phyloP scores from a whole-genome alignment of 768 basidiomycete genomes.

The Suillus plorans region DNA sequence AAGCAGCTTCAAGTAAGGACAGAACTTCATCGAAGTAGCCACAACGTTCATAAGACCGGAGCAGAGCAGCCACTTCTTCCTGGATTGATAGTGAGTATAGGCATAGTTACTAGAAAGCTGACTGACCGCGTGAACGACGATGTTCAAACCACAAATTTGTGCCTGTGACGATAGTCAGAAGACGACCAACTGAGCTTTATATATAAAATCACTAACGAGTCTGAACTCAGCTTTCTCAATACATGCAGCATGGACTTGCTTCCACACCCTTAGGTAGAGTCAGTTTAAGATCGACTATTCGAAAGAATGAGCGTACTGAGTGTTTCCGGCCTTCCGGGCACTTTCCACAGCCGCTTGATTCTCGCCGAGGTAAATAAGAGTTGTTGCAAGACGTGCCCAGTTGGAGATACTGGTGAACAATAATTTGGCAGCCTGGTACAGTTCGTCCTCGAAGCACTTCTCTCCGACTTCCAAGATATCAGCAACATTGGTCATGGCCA shows the following conservation, averaged over 20 bases:
- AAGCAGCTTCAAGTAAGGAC: conserved; percentile 86
- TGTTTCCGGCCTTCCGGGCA: conserved; percentile 98
- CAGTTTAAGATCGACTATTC: conserved; percentile 5
- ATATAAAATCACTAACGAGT: conserved; percentile 47
- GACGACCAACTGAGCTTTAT: background rate
- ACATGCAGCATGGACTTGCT: conserved; percentile 98
- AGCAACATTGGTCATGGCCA: conserved; percentile 97
- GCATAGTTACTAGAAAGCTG: conserved; percentile 15
- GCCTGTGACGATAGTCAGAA: conserved; percentile 47
- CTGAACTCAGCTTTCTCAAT: conserved; percentile 98
- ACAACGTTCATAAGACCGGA: conserved; percentile 84
- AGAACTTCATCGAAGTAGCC: conserved; percentile 97
- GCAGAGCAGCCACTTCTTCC: conserved; percentile 75
- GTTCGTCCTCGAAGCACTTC: conserved; percentile 97
- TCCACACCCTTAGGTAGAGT: conserved; percentile 80
- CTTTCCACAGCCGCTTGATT: conserved; percentile 99
- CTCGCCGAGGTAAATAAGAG: conserved; percentile 96
- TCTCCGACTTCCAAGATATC: conserved; percentile 97
- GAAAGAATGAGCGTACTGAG: conserved; percentile 62
- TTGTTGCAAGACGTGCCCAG: conserved; percentile 97
- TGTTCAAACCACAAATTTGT: conserved; percentile 98
- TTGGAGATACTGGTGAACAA: conserved; percentile 97
- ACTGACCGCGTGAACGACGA: conserved; percentile 83
- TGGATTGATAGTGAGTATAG: conserved; percentile 21
- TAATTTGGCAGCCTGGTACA: conserved; percentile 96